phyloP scores from a whole-genome alignment of 257 asterid species.

The Nicotiana sylvestris region DNA sequence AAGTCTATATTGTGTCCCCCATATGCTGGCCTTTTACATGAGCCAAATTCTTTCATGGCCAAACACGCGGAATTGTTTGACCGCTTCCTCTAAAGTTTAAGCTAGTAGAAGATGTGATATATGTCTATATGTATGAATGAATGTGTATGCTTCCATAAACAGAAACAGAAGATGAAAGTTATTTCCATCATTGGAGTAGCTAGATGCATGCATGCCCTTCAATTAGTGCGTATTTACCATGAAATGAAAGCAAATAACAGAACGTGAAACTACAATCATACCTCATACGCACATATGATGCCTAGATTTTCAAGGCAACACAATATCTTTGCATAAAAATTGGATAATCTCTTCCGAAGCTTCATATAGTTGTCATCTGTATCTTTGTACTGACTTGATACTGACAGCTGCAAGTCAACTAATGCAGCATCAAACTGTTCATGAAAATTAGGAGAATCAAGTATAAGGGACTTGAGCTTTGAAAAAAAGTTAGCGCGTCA shows the following conservation, averaged over 20 bases:
- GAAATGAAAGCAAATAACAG: background rate
- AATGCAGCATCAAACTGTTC: conserved; percentile 54
- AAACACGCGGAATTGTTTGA: too few species aligned
- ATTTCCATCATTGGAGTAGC: background rate
- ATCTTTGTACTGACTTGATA: conserved; percentile 28
- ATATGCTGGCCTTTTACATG: too few species aligned
- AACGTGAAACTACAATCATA: conserved; percentile 16
- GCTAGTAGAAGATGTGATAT: too few species aligned
- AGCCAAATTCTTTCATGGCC: too few species aligned
- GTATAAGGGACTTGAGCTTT: background rate
- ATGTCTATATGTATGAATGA: background rate
- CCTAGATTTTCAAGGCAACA: conserved; percentile 84
- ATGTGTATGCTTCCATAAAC: background rate
- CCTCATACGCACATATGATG: conserved; percentile 75
- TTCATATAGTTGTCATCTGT: conserved; percentile 24
- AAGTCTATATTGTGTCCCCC: too few species aligned
- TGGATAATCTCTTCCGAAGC: conserved; percentile 44
- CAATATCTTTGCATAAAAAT: conserved; percentile 43
- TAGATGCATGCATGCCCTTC: background rate
- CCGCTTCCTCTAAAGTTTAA: too few species aligned
- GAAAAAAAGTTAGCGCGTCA: background rate
- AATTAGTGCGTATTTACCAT: background rate
- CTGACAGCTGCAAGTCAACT: conserved; percentile 36
- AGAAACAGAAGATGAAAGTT: conserved; percentile 7
- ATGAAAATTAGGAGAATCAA: conserved; percentile 7